Conservation (phyloP, 768 basidiomycete species). For the Trametes gibbosa region DNA sequence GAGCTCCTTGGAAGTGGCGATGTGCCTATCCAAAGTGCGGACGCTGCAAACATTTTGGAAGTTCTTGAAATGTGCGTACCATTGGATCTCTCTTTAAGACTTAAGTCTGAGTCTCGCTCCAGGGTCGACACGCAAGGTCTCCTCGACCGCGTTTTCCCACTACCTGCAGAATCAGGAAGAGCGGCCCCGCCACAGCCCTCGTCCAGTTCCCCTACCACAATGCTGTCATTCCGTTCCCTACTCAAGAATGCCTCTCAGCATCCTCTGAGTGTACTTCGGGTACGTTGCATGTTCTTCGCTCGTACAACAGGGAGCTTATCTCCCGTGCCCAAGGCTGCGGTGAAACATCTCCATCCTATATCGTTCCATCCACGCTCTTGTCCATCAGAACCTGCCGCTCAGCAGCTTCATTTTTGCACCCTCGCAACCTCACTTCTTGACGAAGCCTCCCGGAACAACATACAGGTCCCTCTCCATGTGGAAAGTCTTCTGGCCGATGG, state of each 20-base stretch:
- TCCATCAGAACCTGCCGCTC: slow-evolving; percentile 58
- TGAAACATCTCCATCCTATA: slow-evolving; percentile 65
- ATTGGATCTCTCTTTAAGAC: not conserved
- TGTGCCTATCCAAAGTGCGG: slow-evolving; percentile 40
- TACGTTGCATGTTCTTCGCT: slow-evolving; percentile 33
- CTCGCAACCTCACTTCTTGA: slow-evolving; percentile 71
- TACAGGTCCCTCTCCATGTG: slow-evolving; percentile 45
- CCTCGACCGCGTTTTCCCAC: slow-evolving; percentile 75
- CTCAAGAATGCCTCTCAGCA: slow-evolving; percentile 52
- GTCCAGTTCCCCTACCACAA: slow-evolving; percentile 18
- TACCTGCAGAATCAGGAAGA: slow-evolving; percentile 41
- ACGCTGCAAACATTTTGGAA: slow-evolving; percentile 56
- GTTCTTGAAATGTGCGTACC: slow-evolving; percentile 53
- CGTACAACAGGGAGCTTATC: slow-evolving; percentile 3
- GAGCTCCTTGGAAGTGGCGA: slow-evolving; percentile 43
- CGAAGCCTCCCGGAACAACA: slow-evolving; percentile 55
- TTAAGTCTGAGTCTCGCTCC: slow-evolving; percentile 15
- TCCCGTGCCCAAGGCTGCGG: slow-evolving; percentile 47
- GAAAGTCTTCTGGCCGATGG: slow-evolving; percentile 40
- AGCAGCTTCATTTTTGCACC: slow-evolving; percentile 73
- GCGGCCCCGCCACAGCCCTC: slow-evolving; percentile 38
- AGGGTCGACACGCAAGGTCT: slow-evolving; percentile 74
- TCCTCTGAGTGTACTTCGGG: slow-evolving; percentile 54
- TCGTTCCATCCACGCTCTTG: slow-evolving; percentile 65
- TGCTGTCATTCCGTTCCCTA: slow-evolving; percentile 53